Evolutionary conservation across 2,329 filamentous ascomycete species (phyloP), one percentile per base, ranked within the genome.

Genomic region (Colletotrichum sp.): DNA sequence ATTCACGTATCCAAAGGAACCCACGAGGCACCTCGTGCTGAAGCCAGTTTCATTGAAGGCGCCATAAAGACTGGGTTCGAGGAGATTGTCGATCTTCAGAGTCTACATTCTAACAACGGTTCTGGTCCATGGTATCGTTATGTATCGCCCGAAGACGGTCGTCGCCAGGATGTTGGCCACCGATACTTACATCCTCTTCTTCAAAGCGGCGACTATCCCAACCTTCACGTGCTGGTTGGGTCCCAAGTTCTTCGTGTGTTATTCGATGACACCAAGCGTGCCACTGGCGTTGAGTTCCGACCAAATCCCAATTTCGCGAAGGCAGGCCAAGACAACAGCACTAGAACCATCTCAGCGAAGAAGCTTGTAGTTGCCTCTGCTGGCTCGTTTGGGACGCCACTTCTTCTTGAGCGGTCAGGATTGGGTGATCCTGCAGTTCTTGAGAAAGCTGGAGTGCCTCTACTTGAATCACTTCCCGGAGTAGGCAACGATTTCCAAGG

Each of bases 1-100:
- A 84, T 90, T 39, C 81, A 89, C 63, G 81, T 92, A 24, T 88
- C 86, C 3, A 84, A 85, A 57, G 88, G 90, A 62, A 87, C 86
- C 0, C 88, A 84, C 78, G 79, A 82, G 49, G 82, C 81, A 6
- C 85, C 82, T 34, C 73, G 68, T 3, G 83, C 85, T 15, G 86
- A 88, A 71, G 80, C 86, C 5, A 83, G 87, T 15, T 89, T 89
- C 78, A 83, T 90, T 68, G 80, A 86, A 2, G 88, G 90, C 9
- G n/a, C 7, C 3, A 8, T 0, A 30, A 36, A 21, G 18, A 21
- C 59, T 21, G 59, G 30, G 2, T 63, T 63, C n/a, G 12, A 63
- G 2, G 59, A 36, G n/a, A 16, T 63, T 8, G 8, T 63, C 6
- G 59, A 92, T 78, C 77, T 90, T 13, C 86, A 90, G 70, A 85